Evolutionary conservation across 148 eudicot genomes (phyloP).

Genomic region (Euryodendron excelsum): DNA sequence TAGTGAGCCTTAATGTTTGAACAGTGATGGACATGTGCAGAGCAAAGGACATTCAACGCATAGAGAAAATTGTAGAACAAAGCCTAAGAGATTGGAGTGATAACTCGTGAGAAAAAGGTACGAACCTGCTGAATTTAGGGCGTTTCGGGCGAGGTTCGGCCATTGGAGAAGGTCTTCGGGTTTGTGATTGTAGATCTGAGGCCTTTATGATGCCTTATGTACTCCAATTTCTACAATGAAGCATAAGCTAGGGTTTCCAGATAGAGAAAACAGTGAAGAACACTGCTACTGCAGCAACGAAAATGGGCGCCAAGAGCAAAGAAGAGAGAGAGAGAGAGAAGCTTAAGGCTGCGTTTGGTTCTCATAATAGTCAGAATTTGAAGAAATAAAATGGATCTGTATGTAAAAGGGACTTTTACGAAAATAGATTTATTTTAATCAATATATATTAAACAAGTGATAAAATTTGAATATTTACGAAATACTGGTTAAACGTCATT

Average conservation of each 20-base stretch:
- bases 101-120: background rate
- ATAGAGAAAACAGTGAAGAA: background rate
- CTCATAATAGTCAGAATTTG: too few relatives aligned
- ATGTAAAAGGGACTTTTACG: too few relatives aligned
- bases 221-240: background rate
- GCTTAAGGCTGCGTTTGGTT: too few relatives aligned
- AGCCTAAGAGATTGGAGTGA: background rate
- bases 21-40: background rate
- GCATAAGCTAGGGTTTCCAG: conserved; percentile 17
- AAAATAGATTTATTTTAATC: too few relatives aligned
- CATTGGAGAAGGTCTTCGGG: conserved; percentile 23
- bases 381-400: too few relatives aligned
- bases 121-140: conserved; percentile 61
- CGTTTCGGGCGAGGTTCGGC: conserved; percentile 53
- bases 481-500: too few relatives aligned
- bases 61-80: background rate
- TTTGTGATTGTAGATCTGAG: background rate
- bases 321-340: too few relatives aligned
- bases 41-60: background rate
- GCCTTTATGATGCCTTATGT: background rate
- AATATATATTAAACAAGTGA: too few relatives aligned
- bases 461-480: too few relatives aligned
- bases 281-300: background rate
- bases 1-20: background rate
- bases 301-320: background rate